These are phyloP conservation scores for Hamigera avellanea DNA, from an alignment of 495 filamentous ascomycete genomes.

Conservation along the genomic window DNA sequence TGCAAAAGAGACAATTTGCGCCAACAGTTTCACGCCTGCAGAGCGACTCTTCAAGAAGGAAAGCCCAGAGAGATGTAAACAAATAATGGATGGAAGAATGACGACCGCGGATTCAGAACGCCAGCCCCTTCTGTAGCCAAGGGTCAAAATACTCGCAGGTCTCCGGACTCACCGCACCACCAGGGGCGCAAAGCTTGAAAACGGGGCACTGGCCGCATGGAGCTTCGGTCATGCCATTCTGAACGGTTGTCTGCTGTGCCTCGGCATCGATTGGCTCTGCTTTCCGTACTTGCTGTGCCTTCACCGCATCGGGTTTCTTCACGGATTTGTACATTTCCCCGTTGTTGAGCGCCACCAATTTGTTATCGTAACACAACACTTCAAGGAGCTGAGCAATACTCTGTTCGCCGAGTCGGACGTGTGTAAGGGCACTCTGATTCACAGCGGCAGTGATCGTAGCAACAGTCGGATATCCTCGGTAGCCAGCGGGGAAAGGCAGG, in stretches of 20 bases:
- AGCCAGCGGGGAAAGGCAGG: conserved; percentile 57
- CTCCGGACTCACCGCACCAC: conserved; percentile 75
- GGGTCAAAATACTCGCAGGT: conserved; percentile 84
- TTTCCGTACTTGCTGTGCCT: conserved; percentile 30
- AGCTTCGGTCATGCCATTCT: conserved; percentile 69
- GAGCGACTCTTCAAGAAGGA: no score
- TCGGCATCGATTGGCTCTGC: conserved; percentile 16
- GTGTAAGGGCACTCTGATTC: conserved; percentile 49
- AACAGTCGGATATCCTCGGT: conserved; percentile 65
- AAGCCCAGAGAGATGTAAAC: no score
- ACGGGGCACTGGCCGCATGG: conserved; percentile 91
- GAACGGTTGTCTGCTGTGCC: conserved; percentile 19
- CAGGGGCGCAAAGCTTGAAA: conserved; percentile 82
- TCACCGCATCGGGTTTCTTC: conserved; percentile 27
- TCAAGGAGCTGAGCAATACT: conserved; percentile 76
- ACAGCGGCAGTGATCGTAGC: conserved; percentile 60
- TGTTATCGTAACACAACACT: conserved; percentile 75
- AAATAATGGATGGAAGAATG: not conserved
- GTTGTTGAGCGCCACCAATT: conserved; percentile 37
- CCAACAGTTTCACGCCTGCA: no score
- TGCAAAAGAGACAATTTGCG: not conserved
- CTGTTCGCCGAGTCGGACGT: conserved; percentile 50
- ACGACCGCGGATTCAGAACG: conserved; percentile 15
- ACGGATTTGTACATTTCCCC: conserved; percentile 41
- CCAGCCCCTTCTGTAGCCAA: conserved; percentile 49